These are phyloP conservation scores for Plantago lanceolata DNA, from an alignment of 305 asterid species.

Conservation along the genomic window DNA sequence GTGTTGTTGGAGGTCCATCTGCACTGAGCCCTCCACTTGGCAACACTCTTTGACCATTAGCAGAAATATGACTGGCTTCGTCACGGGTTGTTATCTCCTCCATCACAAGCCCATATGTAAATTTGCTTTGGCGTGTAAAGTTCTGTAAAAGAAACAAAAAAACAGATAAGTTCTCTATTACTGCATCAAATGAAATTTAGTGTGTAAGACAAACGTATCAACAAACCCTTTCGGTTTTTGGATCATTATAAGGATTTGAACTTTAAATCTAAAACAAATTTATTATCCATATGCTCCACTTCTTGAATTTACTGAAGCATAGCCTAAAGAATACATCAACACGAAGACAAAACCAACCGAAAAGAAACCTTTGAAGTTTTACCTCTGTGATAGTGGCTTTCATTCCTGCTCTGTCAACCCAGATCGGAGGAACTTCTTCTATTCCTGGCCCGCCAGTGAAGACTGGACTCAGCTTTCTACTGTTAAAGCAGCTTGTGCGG, in stretches of 20 bases:
- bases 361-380: slow-evolving; percentile 5
- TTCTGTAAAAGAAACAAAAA: slow-evolving; percentile 45
- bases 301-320: slow-evolving; percentile 5
- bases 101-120: slow-evolving; percentile 90
- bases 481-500: slow-evolving; percentile 88
- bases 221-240: background rate
- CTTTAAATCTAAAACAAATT: slow-evolving; percentile 7
- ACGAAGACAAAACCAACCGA: slow-evolving; percentile 12
- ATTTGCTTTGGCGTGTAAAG: slow-evolving; percentile 94
- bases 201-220: slow-evolving; percentile 7
- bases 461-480: slow-evolving; percentile 95
- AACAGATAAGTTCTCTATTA: slow-evolving; percentile 14
- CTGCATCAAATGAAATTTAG: slow-evolving; percentile 22
- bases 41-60: slow-evolving; percentile 87
- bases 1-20: slow-evolving; percentile 99
- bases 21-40: slow-evolving; percentile 96
- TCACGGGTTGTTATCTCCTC: slow-evolving; percentile 98
- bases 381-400: slow-evolving; percentile 97
- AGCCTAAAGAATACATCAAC: slow-evolving; percentile 3
- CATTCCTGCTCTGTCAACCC: slow-evolving; percentile 97
- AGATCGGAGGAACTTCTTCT: slow-evolving; percentile 95
- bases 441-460: slow-evolving; percentile 99
- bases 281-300: slow-evolving; percentile 6
- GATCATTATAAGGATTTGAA: background rate
- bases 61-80: slow-evolving; percentile 84